These are phyloP conservation scores for Mortierella claussenii DNA, from an alignment of 192 early-diverging fungal genomes.

Conservation along the genomic window DNA sequence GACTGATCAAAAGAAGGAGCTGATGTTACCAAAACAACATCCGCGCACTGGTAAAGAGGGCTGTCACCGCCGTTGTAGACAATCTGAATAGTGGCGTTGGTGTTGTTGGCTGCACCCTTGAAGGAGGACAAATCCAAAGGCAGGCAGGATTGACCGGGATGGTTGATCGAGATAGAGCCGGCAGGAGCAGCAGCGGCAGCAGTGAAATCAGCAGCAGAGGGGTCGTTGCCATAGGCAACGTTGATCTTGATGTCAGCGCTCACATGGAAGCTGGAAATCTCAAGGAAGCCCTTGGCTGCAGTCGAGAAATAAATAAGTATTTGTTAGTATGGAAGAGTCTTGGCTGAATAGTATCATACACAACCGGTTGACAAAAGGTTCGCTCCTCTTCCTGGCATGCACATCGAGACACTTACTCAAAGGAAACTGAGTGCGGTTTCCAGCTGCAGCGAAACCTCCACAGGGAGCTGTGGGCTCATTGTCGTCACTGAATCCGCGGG, in stretches of 20 bases:
- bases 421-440: slow-evolving; percentile 56
- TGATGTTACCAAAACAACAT: slow-evolving; percentile 25
- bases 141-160: slow-evolving; percentile 56
- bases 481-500: slow-evolving; percentile 58
- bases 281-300: slow-evolving; percentile 55
- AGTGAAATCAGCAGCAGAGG: slow-evolving; percentile 55
- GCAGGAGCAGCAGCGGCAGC: slow-evolving; percentile 27
- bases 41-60: slow-evolving; percentile 56
- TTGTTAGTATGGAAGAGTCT: no score
- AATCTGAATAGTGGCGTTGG: slow-evolving; percentile 65
- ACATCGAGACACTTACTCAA: slow-evolving; percentile 57
- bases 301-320: no score
- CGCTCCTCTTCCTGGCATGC: no score
- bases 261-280: slow-evolving; percentile 56
- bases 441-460: slow-evolving; percentile 55
- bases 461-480: slow-evolving; percentile 61
- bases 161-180: slow-evolving; percentile 16
- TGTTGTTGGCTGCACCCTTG: slow-evolving; percentile 52
- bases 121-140: slow-evolving; percentile 46
- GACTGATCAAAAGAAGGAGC: slow-evolving; percentile 26
- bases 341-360: no score
- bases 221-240: slow-evolving; percentile 52
- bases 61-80: slow-evolving; percentile 62
- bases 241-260: slow-evolving; percentile 54
- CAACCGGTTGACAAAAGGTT: no score